Evolutionary conservation across 352 stramenopile species (phyloP).

Genomic region (Hyaloperonospora arabidopsidis): DNA sequence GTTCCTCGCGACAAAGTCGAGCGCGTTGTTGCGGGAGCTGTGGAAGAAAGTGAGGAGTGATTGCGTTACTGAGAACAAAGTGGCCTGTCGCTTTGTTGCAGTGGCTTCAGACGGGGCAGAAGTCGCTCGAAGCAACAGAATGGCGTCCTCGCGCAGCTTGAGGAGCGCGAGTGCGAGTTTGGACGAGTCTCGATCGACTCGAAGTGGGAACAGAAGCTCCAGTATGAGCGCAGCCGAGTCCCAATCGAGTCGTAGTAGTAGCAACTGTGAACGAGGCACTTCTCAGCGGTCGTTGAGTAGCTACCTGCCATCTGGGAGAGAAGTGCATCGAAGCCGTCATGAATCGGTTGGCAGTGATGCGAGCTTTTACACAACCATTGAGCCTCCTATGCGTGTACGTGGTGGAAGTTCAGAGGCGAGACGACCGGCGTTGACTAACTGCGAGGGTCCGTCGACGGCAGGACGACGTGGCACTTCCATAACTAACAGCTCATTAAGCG

Average conservation of each 20-base stretch:
- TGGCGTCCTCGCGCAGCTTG: slow-evolving; percentile 13
- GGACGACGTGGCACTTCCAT: slow-evolving; percentile 17
- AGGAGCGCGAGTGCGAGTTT: slow-evolving; percentile 20
- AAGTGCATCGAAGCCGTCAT: slow-evolving; percentile 10
- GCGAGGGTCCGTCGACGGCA: not conserved
- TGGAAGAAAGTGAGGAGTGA: slow-evolving; percentile 55
- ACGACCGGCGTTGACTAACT: slow-evolving; percentile 9
- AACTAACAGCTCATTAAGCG: slow-evolving; percentile 18
- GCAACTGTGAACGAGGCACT: slow-evolving; percentile 7
- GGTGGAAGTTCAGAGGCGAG: slow-evolving; percentile 12
- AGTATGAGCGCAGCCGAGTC: slow-evolving; percentile 19
- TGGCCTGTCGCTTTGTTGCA: slow-evolving; percentile 50
- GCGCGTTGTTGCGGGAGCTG: slow-evolving; percentile 33
- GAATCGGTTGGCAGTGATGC: slow-evolving; percentile 20
- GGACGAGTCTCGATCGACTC: slow-evolving; percentile 15
- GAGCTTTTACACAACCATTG: slow-evolving; percentile 28
- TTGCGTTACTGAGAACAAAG: slow-evolving; percentile 49
- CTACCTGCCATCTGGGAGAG: slow-evolving; percentile 10
- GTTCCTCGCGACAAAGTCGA: slow-evolving; percentile 30
- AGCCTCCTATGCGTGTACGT: slow-evolving; percentile 4
- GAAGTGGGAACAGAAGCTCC: slow-evolving; percentile 13
- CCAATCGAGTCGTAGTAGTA: slow-evolving; percentile 14
- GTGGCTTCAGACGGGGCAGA: not conserved
- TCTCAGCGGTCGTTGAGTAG: slow-evolving; percentile 14
- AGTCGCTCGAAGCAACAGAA: slow-evolving; percentile 8